Base-by-base conservation (phyloP, 257 asterid species). In the Solanum stenotomum region DNA sequence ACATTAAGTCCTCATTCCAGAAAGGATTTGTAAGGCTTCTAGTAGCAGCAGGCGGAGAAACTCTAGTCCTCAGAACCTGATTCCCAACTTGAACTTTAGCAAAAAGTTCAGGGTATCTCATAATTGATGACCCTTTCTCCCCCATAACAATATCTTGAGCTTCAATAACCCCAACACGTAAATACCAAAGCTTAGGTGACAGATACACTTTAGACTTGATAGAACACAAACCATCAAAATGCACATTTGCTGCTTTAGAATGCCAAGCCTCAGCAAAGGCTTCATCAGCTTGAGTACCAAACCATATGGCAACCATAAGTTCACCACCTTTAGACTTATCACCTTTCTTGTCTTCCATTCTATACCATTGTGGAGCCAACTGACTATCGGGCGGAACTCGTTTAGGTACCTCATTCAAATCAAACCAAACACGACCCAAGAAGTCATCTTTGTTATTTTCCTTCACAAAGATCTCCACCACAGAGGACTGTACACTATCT, bases 211-310 rank as follows among this genome's bases (percentile, higher is more conserved):
- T 96, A 3, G 98, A 96, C 92, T 95, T 95, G 63, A 96, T 93
- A 61, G 98, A 96, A 90, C 93, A 88, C 74, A 96, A 59, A 5
- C 96, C 98, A 74, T 96, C 98, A 6, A 91, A 87, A 37, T 90
- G 94, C 86, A 96, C 97, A 63, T 93, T 95, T 3, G 98, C 98
- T 1, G 98, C 95, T 91, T 94, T 95, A 3, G 98, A 96, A 90
- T 96, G 98, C 98, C 98, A 96, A 5, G 98, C 98, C 91, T 96
- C 98, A 0, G 98, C 91, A 37, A 96, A 96, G 2, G 97, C 98
- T 87, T 95, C 98, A 13, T 96, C 98, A 1, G 98, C 98, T 37
- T 96, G 98, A 29, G 98, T 96, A 8, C 98, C 98, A 31, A 95
- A 95, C 98, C 98, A 96, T 22, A 95, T 93, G 1, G 98, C 89